Evolutionary conservation across 306 rosid genomes (phyloP), one percentile per base, ranked within the genome.

Genomic region (Geum urbanum): DNA sequence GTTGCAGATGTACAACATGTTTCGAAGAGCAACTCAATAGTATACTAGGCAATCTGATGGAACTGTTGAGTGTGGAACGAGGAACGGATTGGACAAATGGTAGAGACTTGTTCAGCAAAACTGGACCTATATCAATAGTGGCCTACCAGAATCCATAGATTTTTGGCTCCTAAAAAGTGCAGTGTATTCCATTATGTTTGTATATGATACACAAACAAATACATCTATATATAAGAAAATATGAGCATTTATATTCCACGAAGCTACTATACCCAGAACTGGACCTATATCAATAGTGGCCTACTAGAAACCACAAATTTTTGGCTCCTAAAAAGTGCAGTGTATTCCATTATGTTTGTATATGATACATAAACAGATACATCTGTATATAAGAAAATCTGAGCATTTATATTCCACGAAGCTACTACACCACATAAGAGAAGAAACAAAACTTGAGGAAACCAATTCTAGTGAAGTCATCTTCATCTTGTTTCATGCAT

Each of bases 401-500:
- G n/a, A 15, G 44, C 49, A 52, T 69, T 22, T 43, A 48, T 52
- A 53, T 54, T 20, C 51, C 39, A 67, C 0, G 7, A 20, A 27
- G 2, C 61, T 5, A 47, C 52, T 27, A n/a, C n/a, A n/a, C 2
- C 37, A 32, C 70, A 13, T 69, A 14, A 9, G 49, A 46, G 10
- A 12, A 43, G 6, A 41, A 43, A 22, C 50, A 53, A 12, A n/a
- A 27, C 3, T 40, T 32, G 19, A 8, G 2, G 12, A 32, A n/a
- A n/a, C n/a, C n/a, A n/a, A n/a, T n/a, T n/a, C n/a, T n/a, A n/a
- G n/a, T n/a, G n/a, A n/a, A n/a, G n/a, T n/a, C n/a, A n/a, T n/a
- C n/a, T n/a, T 32, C 37, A 32, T 32, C 40, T 19, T 63, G 70
- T 59, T 59, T 59, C 85, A 86, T 12, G 82, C 88, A 87, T 85